Evolutionary conservation across 805 yeast species (phyloP).

Genomic region (Wickerhamiella azyma): DNA sequence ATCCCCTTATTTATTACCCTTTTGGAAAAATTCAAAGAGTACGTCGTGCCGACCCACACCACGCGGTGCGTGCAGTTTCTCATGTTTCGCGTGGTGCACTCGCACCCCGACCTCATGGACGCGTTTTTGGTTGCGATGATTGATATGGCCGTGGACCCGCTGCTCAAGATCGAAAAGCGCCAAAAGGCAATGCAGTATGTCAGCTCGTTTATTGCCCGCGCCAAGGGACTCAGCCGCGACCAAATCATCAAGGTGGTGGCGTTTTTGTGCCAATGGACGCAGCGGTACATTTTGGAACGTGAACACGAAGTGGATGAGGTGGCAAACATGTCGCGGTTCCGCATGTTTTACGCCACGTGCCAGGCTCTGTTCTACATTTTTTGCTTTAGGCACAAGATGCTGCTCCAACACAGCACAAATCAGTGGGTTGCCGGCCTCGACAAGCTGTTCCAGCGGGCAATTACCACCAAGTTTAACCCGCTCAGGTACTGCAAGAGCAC

Average conservation of each 20-base stretch:
- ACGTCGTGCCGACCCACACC: constrained; percentile 80
- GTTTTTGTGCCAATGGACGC: constrained; percentile 71
- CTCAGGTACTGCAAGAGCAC: constrained; percentile 86
- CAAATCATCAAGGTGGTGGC: constrained; percentile 76
- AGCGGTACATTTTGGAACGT: constrained; percentile 67
- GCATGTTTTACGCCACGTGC: constrained; percentile 76
- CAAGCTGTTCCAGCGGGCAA: constrained; percentile 71
- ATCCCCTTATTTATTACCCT: constrained; percentile 56
- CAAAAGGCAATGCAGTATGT: constrained; percentile 86
- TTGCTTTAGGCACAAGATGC: constrained; percentile 64
- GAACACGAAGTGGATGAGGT: constrained; percentile 63
- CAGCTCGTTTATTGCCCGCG: constrained; percentile 81
- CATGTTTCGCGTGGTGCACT: constrained; percentile 68
- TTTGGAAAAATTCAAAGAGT: constrained; percentile 63
- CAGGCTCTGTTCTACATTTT: constrained; percentile 85
- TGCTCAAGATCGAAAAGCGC: constrained; percentile 57
- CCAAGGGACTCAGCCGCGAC: constrained; percentile 50
- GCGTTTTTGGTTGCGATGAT: constrained; percentile 69
- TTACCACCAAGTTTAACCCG: constrained; percentile 84
- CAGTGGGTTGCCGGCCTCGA: constrained; percentile 40
- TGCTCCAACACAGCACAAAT: constrained; percentile 30
- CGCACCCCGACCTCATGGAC: constrained; percentile 69
- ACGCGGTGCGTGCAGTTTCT: constrained; percentile 80
- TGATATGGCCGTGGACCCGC: constrained; percentile 64
- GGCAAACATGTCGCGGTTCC: constrained; percentile 82